Evolutionary conservation across 2,329 filamentous ascomycete genomes (phyloP).

Genomic region (Penicillium sp.): DNA sequence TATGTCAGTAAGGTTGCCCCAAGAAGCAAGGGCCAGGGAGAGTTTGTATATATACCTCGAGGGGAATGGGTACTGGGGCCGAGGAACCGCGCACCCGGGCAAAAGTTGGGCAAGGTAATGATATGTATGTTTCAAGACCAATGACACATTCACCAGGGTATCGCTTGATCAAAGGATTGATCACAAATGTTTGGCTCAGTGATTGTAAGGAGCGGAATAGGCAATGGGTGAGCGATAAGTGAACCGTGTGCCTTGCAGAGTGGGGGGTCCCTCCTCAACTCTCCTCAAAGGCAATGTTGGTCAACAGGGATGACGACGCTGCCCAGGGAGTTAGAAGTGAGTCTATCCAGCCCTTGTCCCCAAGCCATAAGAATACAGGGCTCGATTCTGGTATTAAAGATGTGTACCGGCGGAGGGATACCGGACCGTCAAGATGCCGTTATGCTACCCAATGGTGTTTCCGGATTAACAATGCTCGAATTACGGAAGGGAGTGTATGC

Average conservation of each 20-base stretch:
- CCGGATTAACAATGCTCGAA: background rate
- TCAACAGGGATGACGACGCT: background rate
- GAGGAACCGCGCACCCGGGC: slow-evolving; percentile 7
- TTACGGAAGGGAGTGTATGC: background rate
- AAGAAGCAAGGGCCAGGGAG: background rate
- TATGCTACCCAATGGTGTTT: background rate
- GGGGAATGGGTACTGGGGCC: background rate
- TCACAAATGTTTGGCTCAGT: background rate
- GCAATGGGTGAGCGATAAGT: background rate
- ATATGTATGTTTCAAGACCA: background rate
- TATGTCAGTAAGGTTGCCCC: slow-evolving; percentile 5
- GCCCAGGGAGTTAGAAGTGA: no score
- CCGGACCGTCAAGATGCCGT: background rate
- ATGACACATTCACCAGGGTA: slow-evolving; percentile 4
- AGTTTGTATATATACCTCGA: slow-evolving; percentile 18
- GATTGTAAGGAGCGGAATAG: background rate
- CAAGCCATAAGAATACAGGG: background rate
- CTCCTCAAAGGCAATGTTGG: background rate
- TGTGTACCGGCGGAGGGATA: background rate
- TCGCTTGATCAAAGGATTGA: background rate
- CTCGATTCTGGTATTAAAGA: background rate
- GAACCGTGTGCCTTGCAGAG: background rate
- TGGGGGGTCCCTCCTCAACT: slow-evolving; percentile 5
- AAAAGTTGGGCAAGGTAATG: background rate
- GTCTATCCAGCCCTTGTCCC: background rate